Conservation (phyloP, 148 eudicot genomes). For the Silene conica region DNA sequence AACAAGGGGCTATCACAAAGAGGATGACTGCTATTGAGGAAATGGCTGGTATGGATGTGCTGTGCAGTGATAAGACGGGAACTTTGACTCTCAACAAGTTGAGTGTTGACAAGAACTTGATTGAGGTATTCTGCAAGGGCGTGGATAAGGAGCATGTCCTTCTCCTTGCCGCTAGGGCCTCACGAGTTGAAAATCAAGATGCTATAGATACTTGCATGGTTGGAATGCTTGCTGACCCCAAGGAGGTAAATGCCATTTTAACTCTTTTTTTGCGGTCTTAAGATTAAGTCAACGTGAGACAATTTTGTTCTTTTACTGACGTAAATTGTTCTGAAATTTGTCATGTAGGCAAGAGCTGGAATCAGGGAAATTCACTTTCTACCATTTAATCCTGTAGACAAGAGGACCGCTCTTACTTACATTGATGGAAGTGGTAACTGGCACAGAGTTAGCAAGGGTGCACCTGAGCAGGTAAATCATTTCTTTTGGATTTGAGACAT, state of each 20-base stretch:
- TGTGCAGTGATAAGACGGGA: slow-evolving; percentile 97
- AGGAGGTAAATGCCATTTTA: slow-evolving; percentile 52
- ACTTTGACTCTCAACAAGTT: slow-evolving; percentile 90
- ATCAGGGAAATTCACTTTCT: slow-evolving; percentile 39
- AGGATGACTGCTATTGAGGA: slow-evolving; percentile 99
- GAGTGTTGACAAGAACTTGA: slow-evolving; percentile 79
- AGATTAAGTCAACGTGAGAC: neutral
- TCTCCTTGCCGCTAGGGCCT: slow-evolving; percentile 88
- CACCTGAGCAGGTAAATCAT: slow-evolving; percentile 39
- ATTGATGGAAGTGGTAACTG: slow-evolving; percentile 35
- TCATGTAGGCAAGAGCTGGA: slow-evolving; percentile 40
- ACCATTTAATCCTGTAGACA: slow-evolving; percentile 41
- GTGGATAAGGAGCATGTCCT: slow-evolving; percentile 77
- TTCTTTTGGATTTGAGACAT: neutral
- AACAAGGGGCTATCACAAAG: slow-evolving; percentile 97
- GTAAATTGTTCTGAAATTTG: slow-evolving; percentile 5
- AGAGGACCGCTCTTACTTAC: slow-evolving; percentile 36
- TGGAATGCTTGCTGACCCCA: slow-evolving; percentile 94
- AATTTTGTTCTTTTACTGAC: slow-evolving; percentile 9
- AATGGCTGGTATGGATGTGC: slow-evolving; percentile 98
- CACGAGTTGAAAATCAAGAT: slow-evolving; percentile 90
- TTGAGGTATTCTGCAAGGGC: slow-evolving; percentile 82
- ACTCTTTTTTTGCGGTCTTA: neutral
- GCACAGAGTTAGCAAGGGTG: slow-evolving; percentile 45
- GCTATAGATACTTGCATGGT: slow-evolving; percentile 95